Conservation (phyloP, 2,329 filamentous ascomycete genomes). For the Monilinia laxa region DNA sequence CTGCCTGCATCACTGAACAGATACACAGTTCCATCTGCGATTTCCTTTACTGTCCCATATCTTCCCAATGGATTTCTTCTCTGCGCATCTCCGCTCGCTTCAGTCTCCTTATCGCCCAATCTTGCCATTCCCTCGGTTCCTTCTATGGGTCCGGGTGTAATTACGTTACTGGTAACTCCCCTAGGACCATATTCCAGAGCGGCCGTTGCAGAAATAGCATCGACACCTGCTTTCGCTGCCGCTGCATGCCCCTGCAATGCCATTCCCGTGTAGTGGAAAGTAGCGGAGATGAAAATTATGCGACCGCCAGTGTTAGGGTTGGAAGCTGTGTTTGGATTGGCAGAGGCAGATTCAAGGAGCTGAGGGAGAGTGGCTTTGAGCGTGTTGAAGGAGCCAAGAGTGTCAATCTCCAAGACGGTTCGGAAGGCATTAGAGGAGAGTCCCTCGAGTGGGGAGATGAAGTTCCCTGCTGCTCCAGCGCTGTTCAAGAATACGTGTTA, state of each 20-base stretch:
- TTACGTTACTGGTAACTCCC: slow-evolving; percentile 83
- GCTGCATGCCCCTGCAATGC: slow-evolving; percentile 87
- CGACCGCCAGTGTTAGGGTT: slow-evolving; percentile 66
- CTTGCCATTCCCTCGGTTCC: slow-evolving; percentile 80
- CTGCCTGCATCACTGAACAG: slow-evolving; percentile 83
- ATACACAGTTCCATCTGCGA: slow-evolving; percentile 89
- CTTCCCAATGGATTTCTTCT: slow-evolving; percentile 69
- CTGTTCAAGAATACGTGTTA: slow-evolving; percentile 46
- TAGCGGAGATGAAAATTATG: slow-evolving; percentile 87
- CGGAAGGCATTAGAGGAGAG: slow-evolving; percentile 90
- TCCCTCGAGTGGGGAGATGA: slow-evolving; percentile 79
- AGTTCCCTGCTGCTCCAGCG: slow-evolving; percentile 94
- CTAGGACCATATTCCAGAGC: slow-evolving; percentile 87
- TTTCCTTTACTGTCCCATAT: slow-evolving; percentile 78
- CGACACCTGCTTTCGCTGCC: slow-evolving; percentile 87
- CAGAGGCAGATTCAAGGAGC: slow-evolving; percentile 70
- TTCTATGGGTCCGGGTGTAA: slow-evolving; percentile 75
- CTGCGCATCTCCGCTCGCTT: slow-evolving; percentile 31
- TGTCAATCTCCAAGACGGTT: slow-evolving; percentile 93
- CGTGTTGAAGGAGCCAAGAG: slow-evolving; percentile 90
- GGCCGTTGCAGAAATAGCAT: slow-evolving; percentile 76
- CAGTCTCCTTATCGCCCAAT: slow-evolving; percentile 43
- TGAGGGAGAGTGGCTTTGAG: slow-evolving; percentile 87
- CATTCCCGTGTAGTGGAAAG: slow-evolving; percentile 85
- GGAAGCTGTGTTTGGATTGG: slow-evolving; percentile 57